phyloP scores from a whole-genome alignment of 176 grass and related monocot genomes.

The Oryza meridionalis region DNA sequence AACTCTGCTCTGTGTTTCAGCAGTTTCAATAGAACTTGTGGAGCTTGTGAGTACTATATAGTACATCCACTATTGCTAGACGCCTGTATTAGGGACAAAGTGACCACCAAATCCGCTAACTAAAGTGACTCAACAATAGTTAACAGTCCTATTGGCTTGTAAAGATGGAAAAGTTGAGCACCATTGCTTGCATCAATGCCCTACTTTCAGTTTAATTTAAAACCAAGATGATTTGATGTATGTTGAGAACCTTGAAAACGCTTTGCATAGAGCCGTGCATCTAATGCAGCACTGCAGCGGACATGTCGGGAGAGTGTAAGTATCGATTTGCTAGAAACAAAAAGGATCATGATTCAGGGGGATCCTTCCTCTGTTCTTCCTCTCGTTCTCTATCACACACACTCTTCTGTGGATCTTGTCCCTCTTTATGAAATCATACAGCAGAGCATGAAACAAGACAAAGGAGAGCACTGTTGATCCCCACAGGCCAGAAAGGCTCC shows the following conservation, averaged over 20 bases:
- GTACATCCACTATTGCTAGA: slow-evolving; percentile 29
- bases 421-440: slow-evolving; percentile 45
- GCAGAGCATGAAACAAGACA: slow-evolving; percentile 51
- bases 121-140: slow-evolving; percentile 14
- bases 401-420: slow-evolving; percentile 40
- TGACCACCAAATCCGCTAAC: slow-evolving; percentile 44
- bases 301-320: slow-evolving; percentile 41
- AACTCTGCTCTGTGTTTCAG: background rate
- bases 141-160: slow-evolving; percentile 19
- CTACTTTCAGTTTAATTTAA: background rate
- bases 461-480: slow-evolving; percentile 44
- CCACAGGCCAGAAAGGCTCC: slow-evolving; percentile 40
- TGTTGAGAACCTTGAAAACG: background rate
- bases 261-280: slow-evolving; percentile 17
- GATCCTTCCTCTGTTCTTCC: background rate
- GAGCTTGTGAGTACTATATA: background rate
- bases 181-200: background rate
- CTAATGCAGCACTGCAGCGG: slow-evolving; percentile 20
- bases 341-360: slow-evolving; percentile 12
- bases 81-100: slow-evolving; percentile 38
- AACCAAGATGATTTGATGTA: slow-evolving; percentile 10
- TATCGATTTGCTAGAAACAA: background rate
- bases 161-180: slow-evolving; percentile 39
- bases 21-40: background rate
- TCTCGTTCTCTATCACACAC: slow-evolving; percentile 12